phyloP scores from a whole-genome alignment of 441 rosid species.

The Croton setiger region DNA sequence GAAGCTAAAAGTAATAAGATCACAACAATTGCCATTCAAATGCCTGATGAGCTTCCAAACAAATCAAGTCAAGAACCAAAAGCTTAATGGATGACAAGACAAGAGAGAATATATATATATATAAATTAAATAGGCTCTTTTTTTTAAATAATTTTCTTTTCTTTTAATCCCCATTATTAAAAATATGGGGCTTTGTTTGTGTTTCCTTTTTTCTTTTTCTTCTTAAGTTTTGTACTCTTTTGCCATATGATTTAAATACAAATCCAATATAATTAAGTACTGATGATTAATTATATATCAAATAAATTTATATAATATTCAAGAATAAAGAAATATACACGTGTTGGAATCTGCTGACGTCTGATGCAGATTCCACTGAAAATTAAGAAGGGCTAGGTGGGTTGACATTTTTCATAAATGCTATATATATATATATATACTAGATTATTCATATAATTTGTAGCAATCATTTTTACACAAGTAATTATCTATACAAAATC shows the following conservation, averaged over 20 bases:
- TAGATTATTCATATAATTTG: no score
- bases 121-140: slow-evolving; percentile 16
- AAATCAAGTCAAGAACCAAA: slow-evolving; percentile 25
- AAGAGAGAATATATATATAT: neutral
- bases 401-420: slow-evolving; percentile 1
- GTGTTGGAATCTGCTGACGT: slow-evolving; percentile 17
- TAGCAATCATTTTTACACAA: no score
- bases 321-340: neutral
- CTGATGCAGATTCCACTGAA: slow-evolving; percentile 30
- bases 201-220: neutral
- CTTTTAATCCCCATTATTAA: slow-evolving; percentile 13
- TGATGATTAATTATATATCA: no score
- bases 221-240: neutral
- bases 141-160: neutral
- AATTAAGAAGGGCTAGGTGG: neutral
- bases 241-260: neutral
- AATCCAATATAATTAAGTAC: neutral
- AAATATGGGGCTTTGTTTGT: slow-evolving; percentile 7
- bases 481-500: no score
- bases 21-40: slow-evolving; percentile 25
- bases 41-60: slow-evolving; percentile 27
- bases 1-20: slow-evolving; percentile 34
- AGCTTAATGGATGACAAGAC: neutral
- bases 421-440: no score
- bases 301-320: no score